Evolutionary conservation across 257 asterid genomes (phyloP).

Genomic region (Solanum sitiens): DNA sequence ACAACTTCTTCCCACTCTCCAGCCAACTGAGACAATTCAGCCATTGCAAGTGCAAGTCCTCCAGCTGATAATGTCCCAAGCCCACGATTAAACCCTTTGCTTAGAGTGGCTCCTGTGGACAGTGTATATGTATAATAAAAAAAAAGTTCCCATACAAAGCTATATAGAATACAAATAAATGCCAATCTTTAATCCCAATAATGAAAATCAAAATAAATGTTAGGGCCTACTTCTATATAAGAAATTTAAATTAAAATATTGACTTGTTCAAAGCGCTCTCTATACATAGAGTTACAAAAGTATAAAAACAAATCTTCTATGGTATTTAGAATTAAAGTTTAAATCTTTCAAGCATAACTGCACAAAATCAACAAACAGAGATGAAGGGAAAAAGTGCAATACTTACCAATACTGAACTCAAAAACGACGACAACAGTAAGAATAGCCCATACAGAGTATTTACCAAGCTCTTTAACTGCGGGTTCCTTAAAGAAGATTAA

Average conservation of each 20-base stretch:
- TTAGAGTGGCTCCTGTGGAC: constrained; percentile 72
- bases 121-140: neutral
- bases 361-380: neutral
- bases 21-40: constrained; percentile 45
- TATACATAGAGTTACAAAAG: neutral
- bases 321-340: neutral
- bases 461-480: constrained; percentile 32
- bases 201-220: neutral
- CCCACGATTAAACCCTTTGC: constrained; percentile 86
- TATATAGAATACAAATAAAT: neutral
- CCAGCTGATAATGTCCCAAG: constrained; percentile 89
- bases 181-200: neutral
- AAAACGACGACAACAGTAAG: constrained; percentile 70
- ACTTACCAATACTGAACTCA: constrained; percentile 71
- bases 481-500: constrained; percentile 54
- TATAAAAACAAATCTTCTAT: neutral
- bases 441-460: constrained; percentile 65
- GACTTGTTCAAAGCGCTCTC: neutral
- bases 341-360: neutral
- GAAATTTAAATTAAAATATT: neutral
- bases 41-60: constrained; percentile 69
- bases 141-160: neutral
- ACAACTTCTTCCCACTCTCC: constrained; percentile 32
- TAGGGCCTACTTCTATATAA: neutral
- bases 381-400: neutral